Evolutionary conservation across 2,329 filamentous ascomycete genomes (phyloP), one percentile per base, ranked within the genome.

Genomic region (Colletotrichum sp.): DNA sequence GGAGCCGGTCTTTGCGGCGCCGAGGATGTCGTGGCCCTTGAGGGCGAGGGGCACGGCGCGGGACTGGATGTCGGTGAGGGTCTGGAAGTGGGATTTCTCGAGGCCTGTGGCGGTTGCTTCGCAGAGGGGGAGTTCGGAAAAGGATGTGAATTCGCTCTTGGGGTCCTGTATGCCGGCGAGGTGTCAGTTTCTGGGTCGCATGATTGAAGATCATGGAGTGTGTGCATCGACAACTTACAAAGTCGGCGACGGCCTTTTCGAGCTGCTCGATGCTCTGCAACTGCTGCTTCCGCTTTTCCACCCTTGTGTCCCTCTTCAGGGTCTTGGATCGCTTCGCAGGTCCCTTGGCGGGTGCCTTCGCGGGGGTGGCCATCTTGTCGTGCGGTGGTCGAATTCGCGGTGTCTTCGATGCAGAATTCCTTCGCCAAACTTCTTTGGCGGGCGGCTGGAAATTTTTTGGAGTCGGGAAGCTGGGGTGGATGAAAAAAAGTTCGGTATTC

Each of bases 1-100:
- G 82, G 95, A 98, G 68, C 96, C 96, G 0, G 96, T 99, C 86
- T 98, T 98, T 55, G 97, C 97, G 7, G 97, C 97, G 57, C 96
- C 97, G 55, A 99, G 92, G 55, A 99, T 95, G 84, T 99, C 97
- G 75, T 89, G 88, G 73, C 95, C 95, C 84, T 98, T 95, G 78
- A 99, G 90, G 10, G 95, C 96, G 76, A 96, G 89, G 8, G 95
- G 96, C 76, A 99, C 94, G n/a, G 96, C 96, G 81, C 93, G 93
- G 65, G 94, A 91, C 87, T 99, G 97, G 80, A 99, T 95, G 79
- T 98, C 96, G 77, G 97, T 99, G 79, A 98, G 89, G 65, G 92
- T 93, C 81, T 96, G 95, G 88, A 96, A 99, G 84, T 99, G 96
- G 15, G 95, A 96, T 55, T 94, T 90, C 78, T 96, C 92, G 77